Evolutionary conservation across 805 yeast species (phyloP).

Genomic region (Saturnispora quitensis): DNA sequence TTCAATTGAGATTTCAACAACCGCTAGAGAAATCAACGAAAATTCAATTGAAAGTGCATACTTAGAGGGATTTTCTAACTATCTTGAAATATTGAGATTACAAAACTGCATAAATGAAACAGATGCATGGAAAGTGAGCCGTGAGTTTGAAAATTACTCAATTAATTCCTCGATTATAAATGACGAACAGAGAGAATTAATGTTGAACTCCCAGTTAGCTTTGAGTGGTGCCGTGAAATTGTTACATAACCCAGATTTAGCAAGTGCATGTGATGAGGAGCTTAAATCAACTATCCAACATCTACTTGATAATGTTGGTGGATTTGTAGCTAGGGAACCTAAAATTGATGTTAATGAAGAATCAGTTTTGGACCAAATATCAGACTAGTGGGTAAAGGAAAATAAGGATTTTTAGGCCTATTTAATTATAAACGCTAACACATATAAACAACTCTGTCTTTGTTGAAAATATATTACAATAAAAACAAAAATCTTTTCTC

Average conservation of each 20-base stretch:
- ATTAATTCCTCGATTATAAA: conserved; percentile 14
- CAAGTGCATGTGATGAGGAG: conserved; percentile 45
- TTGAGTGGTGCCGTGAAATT: conserved; percentile 30
- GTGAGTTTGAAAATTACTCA: conserved; percentile 35
- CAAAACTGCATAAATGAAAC: conserved; percentile 18
- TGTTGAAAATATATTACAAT: not conserved
- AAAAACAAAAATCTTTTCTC: not conserved
- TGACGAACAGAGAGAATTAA: conserved; percentile 13
- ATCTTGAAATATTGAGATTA: conserved; percentile 36
- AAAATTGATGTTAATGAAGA: conserved; percentile 5
- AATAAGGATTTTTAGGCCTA: not conserved
- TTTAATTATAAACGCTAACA: not conserved
- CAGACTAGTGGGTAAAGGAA: not conserved
- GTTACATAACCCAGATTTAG: conserved; percentile 29
- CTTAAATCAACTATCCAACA: conserved; percentile 43
- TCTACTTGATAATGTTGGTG: conserved; percentile 51
- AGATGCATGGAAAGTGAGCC: conserved; percentile 19
- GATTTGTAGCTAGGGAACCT: conserved; percentile 24
- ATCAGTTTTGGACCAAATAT: conserved; percentile 2
- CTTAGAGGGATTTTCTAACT: conserved; percentile 69
- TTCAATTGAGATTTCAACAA: conserved; percentile 55
- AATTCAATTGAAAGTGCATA: conserved; percentile 75
- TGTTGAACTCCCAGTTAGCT: conserved; percentile 35
- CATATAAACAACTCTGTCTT: not conserved
- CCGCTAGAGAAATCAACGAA: conserved; percentile 73